Evolutionary conservation across 164 flowering plant species (phyloP).

Genomic region (Tinospora cordifolia): DNA sequence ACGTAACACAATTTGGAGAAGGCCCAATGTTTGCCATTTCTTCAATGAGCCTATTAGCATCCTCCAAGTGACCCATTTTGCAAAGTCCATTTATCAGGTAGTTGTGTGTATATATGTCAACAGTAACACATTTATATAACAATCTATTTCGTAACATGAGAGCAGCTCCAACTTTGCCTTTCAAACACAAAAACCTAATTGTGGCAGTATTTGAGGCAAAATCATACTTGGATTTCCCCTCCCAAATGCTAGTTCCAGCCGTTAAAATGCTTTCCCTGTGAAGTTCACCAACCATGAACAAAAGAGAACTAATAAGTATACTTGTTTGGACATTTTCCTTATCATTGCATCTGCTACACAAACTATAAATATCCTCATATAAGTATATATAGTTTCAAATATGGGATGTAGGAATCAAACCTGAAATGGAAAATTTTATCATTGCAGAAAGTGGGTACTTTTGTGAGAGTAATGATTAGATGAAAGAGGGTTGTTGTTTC

Average conservation of each 20-base stretch:
- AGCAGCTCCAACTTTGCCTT: slow-evolving; percentile 57
- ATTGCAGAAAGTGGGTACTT: too few relatives aligned
- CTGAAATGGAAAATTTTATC: too few relatives aligned
- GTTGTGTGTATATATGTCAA: slow-evolving; percentile 56
- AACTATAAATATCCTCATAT: background rate
- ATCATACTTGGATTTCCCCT: slow-evolving; percentile 11
- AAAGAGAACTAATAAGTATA: background rate
- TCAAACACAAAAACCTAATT: slow-evolving; percentile 42
- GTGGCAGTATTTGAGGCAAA: slow-evolving; percentile 17
- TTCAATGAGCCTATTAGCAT: slow-evolving; percentile 45
- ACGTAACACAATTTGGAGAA: slow-evolving; percentile 54
- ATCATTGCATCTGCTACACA: background rate
- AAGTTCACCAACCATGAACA: background rate
- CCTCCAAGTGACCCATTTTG: slow-evolving; percentile 43
- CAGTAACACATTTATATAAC: slow-evolving; percentile 33
- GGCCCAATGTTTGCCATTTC: slow-evolving; percentile 57
- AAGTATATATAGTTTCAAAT: too few relatives aligned
- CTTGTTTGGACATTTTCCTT: background rate
- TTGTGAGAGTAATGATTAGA: background rate
- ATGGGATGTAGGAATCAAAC: too few relatives aligned
- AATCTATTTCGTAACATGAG: slow-evolving; percentile 38
- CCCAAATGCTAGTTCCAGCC: slow-evolving; percentile 18
- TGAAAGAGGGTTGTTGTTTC: background rate
- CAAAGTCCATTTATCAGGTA: slow-evolving; percentile 57
- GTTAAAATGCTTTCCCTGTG: slow-evolving; percentile 50